Evolutionary conservation across 2,329 filamentous ascomycete species (phyloP).

Genomic region (Shiraia bambusicola): DNA sequence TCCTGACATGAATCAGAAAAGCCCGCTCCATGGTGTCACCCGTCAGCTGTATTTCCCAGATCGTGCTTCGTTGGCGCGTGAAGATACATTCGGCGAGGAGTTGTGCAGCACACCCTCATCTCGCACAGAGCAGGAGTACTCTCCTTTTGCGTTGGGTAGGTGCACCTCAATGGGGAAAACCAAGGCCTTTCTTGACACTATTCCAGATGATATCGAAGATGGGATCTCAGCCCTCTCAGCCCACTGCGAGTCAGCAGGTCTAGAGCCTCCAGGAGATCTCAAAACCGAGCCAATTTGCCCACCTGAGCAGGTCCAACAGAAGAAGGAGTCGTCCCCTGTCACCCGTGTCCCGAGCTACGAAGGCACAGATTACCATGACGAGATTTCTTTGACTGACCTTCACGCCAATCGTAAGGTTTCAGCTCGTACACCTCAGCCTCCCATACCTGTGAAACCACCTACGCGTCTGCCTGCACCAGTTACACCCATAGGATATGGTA

Average conservation of each 20-base stretch:
- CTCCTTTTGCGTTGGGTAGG: constrained; percentile 15
- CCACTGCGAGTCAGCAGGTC: too few relatives aligned
- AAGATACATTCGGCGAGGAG: background rate
- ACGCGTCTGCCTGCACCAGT: constrained; percentile 23
- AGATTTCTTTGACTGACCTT: constrained; percentile 22
- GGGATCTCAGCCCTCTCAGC: too few relatives aligned
- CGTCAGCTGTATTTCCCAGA: constrained; percentile 16
- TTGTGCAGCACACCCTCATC: constrained; percentile 6
- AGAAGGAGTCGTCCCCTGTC: constrained; percentile 4
- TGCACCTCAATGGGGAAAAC: constrained; percentile 18
- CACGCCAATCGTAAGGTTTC: constrained; percentile 5
- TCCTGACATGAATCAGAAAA: constrained; percentile 18
- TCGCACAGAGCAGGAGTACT: constrained; percentile 8
- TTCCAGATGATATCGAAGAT: too few relatives aligned
- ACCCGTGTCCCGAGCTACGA: constrained; percentile 26
- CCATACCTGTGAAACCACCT: constrained; percentile 4
- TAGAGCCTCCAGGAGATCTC: too few relatives aligned
- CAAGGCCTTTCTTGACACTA: constrained; percentile 18
- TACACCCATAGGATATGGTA: constrained; percentile 13
- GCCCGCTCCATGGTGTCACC: constrained; percentile 24
- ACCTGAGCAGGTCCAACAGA: too few relatives aligned
- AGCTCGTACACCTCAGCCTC: background rate
- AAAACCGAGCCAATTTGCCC: too few relatives aligned
- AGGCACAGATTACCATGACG: constrained; percentile 22
- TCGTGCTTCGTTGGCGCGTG: background rate